Percentiles rank a stretch among this genome's conserved stretches.
phyloP scores from a whole-genome alignment of 129 eudicot species.

The Saussurea involucrata region DNA sequence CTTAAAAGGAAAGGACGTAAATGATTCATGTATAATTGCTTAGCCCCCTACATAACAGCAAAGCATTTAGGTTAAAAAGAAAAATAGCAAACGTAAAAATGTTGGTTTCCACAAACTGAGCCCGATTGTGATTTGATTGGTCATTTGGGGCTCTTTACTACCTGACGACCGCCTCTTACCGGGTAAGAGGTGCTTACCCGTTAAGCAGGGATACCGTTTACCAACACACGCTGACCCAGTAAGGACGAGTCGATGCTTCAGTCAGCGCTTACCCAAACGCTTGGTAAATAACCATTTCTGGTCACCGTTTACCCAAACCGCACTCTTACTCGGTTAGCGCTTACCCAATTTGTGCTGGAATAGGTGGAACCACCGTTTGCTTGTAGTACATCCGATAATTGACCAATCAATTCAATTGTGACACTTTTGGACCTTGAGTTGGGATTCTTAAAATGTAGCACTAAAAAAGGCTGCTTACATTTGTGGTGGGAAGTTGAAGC shows the following conservation, averaged over 20 bases:
- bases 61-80: not conserved
- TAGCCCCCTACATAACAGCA: conserved; percentile 71
- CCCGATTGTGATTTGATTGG: not conserved
- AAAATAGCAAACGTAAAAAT: not conserved
- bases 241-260: not conserved
- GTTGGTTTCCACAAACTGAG: not conserved
- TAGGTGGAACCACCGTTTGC: not conserved
- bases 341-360: not conserved
- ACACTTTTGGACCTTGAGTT: not conserved
- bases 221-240: not conserved
- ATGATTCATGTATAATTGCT: conserved; percentile 58
- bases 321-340: not conserved
- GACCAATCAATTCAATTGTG: conserved; percentile 4
- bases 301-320: not conserved
- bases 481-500: conserved; percentile 83
- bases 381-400: not conserved
- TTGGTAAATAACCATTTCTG: not conserved
- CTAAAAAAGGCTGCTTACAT: conserved; percentile 43
- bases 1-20: conserved; percentile 76
- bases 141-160: not conserved
- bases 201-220: not conserved
- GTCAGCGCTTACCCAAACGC: not conserved
- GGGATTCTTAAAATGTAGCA: not conserved
- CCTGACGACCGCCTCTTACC: not conserved
- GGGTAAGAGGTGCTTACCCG: not conserved